Evolutionary conservation across 1,284 basidiomycete genomes (phyloP), one percentile per base, ranked within the genome.

Genomic region (Schizophyllum amplum): DNA sequence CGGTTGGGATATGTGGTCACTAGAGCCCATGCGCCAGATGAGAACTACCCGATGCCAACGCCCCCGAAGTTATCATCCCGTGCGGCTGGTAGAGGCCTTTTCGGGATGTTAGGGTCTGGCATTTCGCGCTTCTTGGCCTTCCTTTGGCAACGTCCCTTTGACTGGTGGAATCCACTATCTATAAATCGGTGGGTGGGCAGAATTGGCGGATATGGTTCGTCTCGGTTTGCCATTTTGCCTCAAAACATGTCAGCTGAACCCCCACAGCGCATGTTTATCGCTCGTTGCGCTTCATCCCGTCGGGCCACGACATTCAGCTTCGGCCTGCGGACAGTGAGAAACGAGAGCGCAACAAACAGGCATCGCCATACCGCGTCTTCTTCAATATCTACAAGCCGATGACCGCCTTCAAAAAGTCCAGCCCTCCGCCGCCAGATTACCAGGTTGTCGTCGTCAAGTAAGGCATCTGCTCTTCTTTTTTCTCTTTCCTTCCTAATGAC

Each of bases 341-440:
- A 49, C 58, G 49, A 57, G 57, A 21, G 55, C 59, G 20, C 52
- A 60, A 17, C 57, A 24, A 56, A 25, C n/a, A 51, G 5, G 52
- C 64, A 1, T 84, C 89, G 20, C 87, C 88, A 0, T 97, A 94
- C 69, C 76, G 82, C 53, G 79, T 90, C 21, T 98, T 97, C 74
- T 99, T 81, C 72, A 89, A 98, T 67, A 78, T 95, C 4, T 98
- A 96, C 78, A 96, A 97, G 66, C 96, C 96, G 1, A 73, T 72
- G 7, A 92, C 93, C 0, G 76, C 86, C 6, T 97, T 88, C 73
- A 86, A 86, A 66, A 93, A 92, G 69, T 85, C 86, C 0, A 73
- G 82, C 1, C 90, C 89, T 1, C 85, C 89, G 4, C 77, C 80
- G 0, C 94, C 96, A 4, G 94, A 98, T 70, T 99, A 93, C 70